phyloP scores from a whole-genome alignment of 2,329 filamentous ascomycete species.

The Diaporthe sp. region DNA sequence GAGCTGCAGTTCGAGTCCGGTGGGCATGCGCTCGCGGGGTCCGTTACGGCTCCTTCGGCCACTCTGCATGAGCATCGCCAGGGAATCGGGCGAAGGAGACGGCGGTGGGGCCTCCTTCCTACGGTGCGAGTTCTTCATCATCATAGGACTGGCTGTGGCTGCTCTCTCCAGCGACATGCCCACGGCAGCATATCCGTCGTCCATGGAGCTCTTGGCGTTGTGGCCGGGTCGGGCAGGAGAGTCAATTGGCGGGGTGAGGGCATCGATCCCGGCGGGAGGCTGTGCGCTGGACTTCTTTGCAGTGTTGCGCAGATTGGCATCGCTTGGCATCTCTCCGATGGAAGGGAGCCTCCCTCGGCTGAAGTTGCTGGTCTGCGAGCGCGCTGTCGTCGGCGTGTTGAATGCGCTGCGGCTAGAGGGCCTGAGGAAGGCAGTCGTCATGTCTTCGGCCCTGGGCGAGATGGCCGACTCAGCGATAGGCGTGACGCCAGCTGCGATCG shows the following conservation, averaged over 20 bases:
- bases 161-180: slow-evolving; percentile 72
- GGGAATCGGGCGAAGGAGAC: slow-evolving; percentile 76
- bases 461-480: slow-evolving; percentile 87
- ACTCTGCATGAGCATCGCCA: slow-evolving; percentile 73
- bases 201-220: slow-evolving; percentile 54
- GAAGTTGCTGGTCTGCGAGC: slow-evolving; percentile 72
- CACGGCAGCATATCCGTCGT: slow-evolving; percentile 58
- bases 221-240: slow-evolving; percentile 47
- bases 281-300: slow-evolving; percentile 43
- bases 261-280: slow-evolving; percentile 33
- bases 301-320: slow-evolving; percentile 50
- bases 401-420: slow-evolving; percentile 77
- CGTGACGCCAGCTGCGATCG: slow-evolving; percentile 85
- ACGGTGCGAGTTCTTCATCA: slow-evolving; percentile 66
- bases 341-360: slow-evolving; percentile 79
- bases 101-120: slow-evolving; percentile 71
- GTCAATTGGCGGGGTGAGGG: slow-evolving; percentile 43
- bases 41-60: slow-evolving; percentile 74
- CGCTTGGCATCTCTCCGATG: slow-evolving; percentile 76
- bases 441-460: slow-evolving; percentile 78
- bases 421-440: slow-evolving; percentile 76
- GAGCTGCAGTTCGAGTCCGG: slow-evolving; percentile 76
- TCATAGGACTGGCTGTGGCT: slow-evolving; percentile 77
- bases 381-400: slow-evolving; percentile 78
- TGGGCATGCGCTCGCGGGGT: slow-evolving; percentile 84